A percentile compares a stretch with the other conserved stretches of the same genome.
Conservation (phyloP, 176 grass and related monocot species). For the Hsuehochloa calcarea region DNA sequence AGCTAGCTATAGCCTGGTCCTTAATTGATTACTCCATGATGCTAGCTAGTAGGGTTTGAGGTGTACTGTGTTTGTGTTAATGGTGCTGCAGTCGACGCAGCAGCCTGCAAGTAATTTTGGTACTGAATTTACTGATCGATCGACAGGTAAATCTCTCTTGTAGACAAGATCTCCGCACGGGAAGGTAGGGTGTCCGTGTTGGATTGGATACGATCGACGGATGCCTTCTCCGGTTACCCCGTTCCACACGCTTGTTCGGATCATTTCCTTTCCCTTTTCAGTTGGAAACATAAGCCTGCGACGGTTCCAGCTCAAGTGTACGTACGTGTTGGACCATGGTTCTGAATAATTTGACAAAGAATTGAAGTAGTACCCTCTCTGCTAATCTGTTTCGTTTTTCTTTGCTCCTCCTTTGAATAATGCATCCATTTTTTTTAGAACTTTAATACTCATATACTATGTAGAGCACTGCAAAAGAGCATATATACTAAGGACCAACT, state of each 20-base stretch:
- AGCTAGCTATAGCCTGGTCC: neutral
- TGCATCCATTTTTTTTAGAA: neutral
- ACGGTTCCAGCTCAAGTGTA: neutral
- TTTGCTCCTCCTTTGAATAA: neutral
- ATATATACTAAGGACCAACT: neutral
- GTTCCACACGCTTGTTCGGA: neutral
- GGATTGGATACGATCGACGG: neutral
- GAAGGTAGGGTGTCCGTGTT: neutral
- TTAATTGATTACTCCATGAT: constrained; percentile 22
- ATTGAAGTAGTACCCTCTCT: neutral
- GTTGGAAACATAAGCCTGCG: neutral
- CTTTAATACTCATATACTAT: neutral
- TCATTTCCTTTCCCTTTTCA: constrained; percentile 17
- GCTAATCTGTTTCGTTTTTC: neutral
- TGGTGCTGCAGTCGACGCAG: constrained; percentile 1
- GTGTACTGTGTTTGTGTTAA: neutral
- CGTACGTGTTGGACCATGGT: neutral
- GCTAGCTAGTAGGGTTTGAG: neutral
- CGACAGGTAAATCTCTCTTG: neutral
- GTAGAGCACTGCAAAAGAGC: neutral
- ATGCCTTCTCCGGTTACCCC: neutral
- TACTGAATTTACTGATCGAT: neutral
- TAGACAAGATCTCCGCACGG: neutral
- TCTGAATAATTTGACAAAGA: neutral
- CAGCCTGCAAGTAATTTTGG: neutral